phyloP scores from a whole-genome alignment of 768 basidiomycete genomes.

The Boletus sp. region DNA sequence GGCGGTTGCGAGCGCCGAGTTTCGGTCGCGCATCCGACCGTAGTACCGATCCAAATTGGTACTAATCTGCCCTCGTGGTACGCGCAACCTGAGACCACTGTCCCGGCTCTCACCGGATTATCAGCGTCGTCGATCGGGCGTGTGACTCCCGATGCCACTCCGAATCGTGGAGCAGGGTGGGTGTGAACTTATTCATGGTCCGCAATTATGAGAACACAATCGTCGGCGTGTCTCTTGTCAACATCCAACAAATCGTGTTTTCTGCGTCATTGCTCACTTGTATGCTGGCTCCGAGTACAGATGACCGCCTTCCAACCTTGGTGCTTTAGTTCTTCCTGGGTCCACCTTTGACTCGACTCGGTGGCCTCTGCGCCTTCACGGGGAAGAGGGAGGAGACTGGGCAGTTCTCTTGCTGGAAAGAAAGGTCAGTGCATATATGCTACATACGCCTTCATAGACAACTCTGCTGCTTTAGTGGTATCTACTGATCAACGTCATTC shows the following conservation, averaged over 20 bases:
- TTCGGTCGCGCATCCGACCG: no score
- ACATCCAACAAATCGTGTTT: neutral
- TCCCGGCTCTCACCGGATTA: slow-evolving; percentile 76
- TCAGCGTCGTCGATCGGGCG: slow-evolving; percentile 94
- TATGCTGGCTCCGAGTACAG: slow-evolving; percentile 1
- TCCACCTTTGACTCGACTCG: slow-evolving; percentile 19
- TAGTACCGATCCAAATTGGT: no score
- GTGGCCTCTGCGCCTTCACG: slow-evolving; percentile 1
- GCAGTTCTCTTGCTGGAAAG: slow-evolving; percentile 13
- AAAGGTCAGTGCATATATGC: slow-evolving; percentile 8
- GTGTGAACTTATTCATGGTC: slow-evolving; percentile 5
- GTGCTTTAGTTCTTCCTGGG: slow-evolving; percentile 25
- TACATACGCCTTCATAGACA: neutral
- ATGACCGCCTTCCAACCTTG: slow-evolving; percentile 21
- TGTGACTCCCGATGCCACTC: slow-evolving; percentile 63
- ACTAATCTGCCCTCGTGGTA: no score
- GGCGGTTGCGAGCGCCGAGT: no score
- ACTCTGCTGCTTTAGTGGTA: neutral
- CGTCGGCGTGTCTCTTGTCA: neutral
- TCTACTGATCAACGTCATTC: neutral
- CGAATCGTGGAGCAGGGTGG: slow-evolving; percentile 10
- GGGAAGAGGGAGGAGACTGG: slow-evolving; percentile 7
- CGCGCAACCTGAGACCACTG: slow-evolving; percentile 57
- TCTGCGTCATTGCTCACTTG: neutral
- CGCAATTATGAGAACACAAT: slow-evolving; percentile 3